phyloP scores from a whole-genome alignment of 192 early-diverging fungal species.

The Lobosporangium transversale region DNA sequence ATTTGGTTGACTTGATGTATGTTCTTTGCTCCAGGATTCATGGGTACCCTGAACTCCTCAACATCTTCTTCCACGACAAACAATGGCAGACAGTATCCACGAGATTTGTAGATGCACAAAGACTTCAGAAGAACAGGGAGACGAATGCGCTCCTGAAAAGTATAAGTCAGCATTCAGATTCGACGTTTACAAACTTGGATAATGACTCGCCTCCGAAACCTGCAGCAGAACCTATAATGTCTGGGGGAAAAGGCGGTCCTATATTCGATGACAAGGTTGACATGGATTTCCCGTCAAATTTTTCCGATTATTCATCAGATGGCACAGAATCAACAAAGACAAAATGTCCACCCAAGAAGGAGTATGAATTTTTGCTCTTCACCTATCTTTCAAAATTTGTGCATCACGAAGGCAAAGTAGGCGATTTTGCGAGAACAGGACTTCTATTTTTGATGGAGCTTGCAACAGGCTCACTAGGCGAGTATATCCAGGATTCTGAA shows the following conservation, averaged over 20 bases:
- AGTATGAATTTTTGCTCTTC: slow-evolving; percentile 88
- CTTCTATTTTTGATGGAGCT: slow-evolving; percentile 88
- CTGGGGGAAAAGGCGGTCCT: background rate
- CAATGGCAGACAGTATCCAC: slow-evolving; percentile 69
- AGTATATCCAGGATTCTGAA: slow-evolving; percentile 84
- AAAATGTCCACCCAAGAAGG: too few species aligned
- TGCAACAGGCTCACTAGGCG: slow-evolving; percentile 77
- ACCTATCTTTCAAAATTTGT: slow-evolving; percentile 90
- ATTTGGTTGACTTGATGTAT: slow-evolving; percentile 77
- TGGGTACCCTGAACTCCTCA: slow-evolving; percentile 76
- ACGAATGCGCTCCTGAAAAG: slow-evolving; percentile 37
- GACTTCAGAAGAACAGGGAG: slow-evolving; percentile 31
- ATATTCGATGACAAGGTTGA: background rate
- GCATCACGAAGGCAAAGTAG: slow-evolving; percentile 85
- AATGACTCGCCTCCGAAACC: background rate
- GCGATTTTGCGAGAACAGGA: slow-evolving; percentile 88
- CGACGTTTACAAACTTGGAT: slow-evolving; percentile 6
- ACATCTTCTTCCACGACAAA: slow-evolving; percentile 80
- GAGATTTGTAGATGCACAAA: slow-evolving; percentile 45
- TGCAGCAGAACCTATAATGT: background rate
- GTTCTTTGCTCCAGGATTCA: slow-evolving; percentile 84
- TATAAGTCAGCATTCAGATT: slow-evolving; percentile 10
- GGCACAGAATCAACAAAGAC: slow-evolving; percentile 56
- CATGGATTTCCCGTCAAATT: background rate
- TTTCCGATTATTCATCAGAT: slow-evolving; percentile 10